These are phyloP conservation scores for Chondrus crispus DNA, from an alignment of 23 red algal genomes.

Conservation along the genomic window DNA sequence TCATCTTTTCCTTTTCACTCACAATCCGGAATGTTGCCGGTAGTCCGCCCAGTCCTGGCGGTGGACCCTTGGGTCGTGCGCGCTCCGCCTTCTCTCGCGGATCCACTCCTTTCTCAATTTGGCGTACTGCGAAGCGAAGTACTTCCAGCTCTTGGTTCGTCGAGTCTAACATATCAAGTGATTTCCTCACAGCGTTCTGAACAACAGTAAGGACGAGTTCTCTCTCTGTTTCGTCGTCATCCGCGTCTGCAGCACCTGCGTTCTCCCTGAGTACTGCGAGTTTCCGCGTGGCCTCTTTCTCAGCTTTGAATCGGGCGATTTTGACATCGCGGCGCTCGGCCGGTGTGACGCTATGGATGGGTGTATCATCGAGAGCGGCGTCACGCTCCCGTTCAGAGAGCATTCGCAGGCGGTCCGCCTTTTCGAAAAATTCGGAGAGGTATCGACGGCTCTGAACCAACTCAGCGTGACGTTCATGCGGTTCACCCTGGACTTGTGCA, in stretches of 20 bases:
- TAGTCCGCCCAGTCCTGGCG: slow-evolving; percentile 8
- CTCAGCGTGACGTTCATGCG: neutral
- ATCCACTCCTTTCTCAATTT: slow-evolving; percentile 42
- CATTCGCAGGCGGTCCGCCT: slow-evolving; percentile 15
- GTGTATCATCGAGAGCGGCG: slow-evolving; percentile 8
- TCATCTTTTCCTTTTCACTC: slow-evolving; percentile 17
- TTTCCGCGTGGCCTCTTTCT: slow-evolving; percentile 25
- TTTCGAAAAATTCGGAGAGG: slow-evolving; percentile 28
- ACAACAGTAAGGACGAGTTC: slow-evolving; percentile 24
- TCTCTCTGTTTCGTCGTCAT: slow-evolving; percentile 32
- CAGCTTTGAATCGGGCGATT: slow-evolving; percentile 51
- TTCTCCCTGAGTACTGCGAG: slow-evolving; percentile 25
- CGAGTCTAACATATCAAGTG: slow-evolving; percentile 15
- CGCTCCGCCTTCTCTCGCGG: slow-evolving; percentile 40
- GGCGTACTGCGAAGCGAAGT: slow-evolving; percentile 33
- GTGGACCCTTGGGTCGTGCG: slow-evolving; percentile 18
- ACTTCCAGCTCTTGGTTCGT: slow-evolving; percentile 44
- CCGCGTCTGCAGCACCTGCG: neutral
- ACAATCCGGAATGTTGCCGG: slow-evolving; percentile 69
- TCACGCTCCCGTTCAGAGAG: slow-evolving; percentile 17
- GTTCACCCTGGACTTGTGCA: slow-evolving; percentile 3
- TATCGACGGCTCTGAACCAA: neutral
- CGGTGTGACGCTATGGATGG: slow-evolving; percentile 11
- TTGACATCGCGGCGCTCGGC: slow-evolving; percentile 46
- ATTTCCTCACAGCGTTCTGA: slow-evolving; percentile 25